Percentiles rank a stretch among this genome's conserved stretches.
Conservation (phyloP, 768 basidiomycete species). For the Cyathus striatus region DNA sequence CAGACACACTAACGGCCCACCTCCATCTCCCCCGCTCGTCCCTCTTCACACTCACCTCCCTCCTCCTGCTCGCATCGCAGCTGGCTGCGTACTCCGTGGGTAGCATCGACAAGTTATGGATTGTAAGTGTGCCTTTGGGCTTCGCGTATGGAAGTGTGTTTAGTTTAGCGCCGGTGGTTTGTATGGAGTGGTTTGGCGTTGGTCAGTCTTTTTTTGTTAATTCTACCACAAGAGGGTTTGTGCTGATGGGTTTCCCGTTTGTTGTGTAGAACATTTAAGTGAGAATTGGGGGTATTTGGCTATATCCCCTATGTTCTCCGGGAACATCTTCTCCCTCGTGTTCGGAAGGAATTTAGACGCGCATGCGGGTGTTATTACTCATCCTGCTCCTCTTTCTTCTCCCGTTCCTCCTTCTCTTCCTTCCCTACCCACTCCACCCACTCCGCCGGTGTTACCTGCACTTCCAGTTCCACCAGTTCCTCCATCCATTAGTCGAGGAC, state of each 20-base stretch:
- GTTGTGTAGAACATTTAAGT: constrained; percentile 7
- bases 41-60: neutral
- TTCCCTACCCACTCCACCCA: neutral
- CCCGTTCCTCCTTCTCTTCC: neutral
- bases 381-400: neutral
- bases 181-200: constrained; percentile 78
- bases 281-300: constrained; percentile 75
- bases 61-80: neutral
- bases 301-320: constrained; percentile 58
- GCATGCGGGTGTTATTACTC: constrained; percentile 27
- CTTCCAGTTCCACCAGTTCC: neutral
- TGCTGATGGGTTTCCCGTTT: too few relatives aligned
- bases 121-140: constrained; percentile 34
- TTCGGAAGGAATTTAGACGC: constrained; percentile 72
- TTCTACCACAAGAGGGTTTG: neutral
- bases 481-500: neutral
- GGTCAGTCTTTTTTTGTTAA: constrained; percentile 44
- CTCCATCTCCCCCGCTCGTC: neutral
- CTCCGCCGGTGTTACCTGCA: neutral
- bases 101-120: neutral
- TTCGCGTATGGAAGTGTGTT: constrained; percentile 60
- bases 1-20: neutral
- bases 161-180: constrained; percentile 55
- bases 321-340: constrained; percentile 70
- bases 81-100: neutral